Evolutionary conservation across 257 asterid genomes (phyloP).

Genomic region (Nicotiana attenuata): DNA sequence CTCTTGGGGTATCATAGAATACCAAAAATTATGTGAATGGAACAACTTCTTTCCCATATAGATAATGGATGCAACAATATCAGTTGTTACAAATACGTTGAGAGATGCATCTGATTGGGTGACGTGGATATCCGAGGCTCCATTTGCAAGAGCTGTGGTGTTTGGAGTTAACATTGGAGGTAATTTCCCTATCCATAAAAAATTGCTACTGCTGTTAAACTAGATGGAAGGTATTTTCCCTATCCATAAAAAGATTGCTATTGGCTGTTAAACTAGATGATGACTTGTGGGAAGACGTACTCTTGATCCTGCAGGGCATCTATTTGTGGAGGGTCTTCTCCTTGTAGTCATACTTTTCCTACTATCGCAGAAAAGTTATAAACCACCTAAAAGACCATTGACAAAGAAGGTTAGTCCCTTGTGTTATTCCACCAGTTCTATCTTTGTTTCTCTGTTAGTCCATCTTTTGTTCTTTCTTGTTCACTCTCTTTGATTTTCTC

Average conservation of each 20-base stretch:
- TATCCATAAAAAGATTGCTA: neutral
- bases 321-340: slow-evolving; percentile 88
- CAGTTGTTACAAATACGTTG: slow-evolving; percentile 37
- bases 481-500: neutral
- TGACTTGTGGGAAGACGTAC: neutral
- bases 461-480: neutral
- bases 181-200: slow-evolving; percentile 14
- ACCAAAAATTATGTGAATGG: neutral
- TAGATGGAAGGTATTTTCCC: neutral
- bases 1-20: neutral
- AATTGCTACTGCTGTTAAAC: too few species aligned
- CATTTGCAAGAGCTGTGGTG: slow-evolving; percentile 77
- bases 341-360: slow-evolving; percentile 76
- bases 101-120: slow-evolving; percentile 73
- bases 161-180: slow-evolving; percentile 94
- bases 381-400: slow-evolving; percentile 95
- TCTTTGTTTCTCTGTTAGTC: neutral
- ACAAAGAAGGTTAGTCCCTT: slow-evolving; percentile 62
- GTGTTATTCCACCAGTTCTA: neutral
- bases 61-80: slow-evolving; percentile 36
- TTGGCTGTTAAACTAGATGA: neutral
- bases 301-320: slow-evolving; percentile 62
- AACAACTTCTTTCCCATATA: neutral
- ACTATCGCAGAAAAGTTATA: slow-evolving; percentile 83
- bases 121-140: slow-evolving; percentile 50